These are phyloP conservation scores for Candida dubliniensis DNA, from an alignment of 1,139 yeast genomes.

Conservation along the genomic window DNA sequence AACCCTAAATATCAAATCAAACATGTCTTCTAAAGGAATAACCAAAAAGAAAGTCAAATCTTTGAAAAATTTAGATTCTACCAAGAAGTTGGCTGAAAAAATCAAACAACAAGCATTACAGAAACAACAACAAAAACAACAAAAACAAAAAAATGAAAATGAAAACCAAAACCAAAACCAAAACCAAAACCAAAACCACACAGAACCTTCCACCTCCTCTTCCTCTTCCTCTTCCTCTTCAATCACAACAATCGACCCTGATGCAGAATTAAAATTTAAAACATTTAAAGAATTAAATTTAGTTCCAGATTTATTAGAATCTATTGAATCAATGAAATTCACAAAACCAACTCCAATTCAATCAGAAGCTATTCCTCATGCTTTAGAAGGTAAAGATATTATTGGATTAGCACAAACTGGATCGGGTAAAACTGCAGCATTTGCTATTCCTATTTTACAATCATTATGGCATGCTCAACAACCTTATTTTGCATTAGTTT, in stretches of 20 bases:
- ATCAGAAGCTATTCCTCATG: constrained; percentile 87
- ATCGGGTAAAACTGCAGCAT: constrained; percentile 84
- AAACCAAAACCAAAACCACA: constrained; percentile 1
- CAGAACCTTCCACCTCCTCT: background rate
- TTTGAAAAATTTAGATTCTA: constrained; percentile 22
- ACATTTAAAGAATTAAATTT: constrained; percentile 56
- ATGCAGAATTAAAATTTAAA: constrained; percentile 34
- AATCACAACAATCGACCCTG: constrained; percentile 21
- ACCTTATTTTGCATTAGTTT: constrained; percentile 83
- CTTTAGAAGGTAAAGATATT: constrained; percentile 79
- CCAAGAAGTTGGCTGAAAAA: constrained; percentile 45
- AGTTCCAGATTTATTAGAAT: constrained; percentile 79
- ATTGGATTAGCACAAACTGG: constrained; percentile 85
- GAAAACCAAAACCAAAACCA: constrained; percentile 7
- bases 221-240: constrained; percentile 2
- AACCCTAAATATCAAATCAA: background rate
- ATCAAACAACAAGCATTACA: constrained; percentile 54
- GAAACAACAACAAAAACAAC: constrained; percentile 21
- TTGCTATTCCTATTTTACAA: constrained; percentile 87
- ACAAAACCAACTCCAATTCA: constrained; percentile 88
- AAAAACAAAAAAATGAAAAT: constrained; percentile 17
- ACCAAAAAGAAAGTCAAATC: constrained; percentile 17
- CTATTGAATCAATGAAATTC: constrained; percentile 67
- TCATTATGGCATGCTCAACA: constrained; percentile 85
- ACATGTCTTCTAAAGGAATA: constrained; percentile 16